Conservation (phyloP, 352 stramenopile genomes). For the Phytophthora hybrid region DNA sequence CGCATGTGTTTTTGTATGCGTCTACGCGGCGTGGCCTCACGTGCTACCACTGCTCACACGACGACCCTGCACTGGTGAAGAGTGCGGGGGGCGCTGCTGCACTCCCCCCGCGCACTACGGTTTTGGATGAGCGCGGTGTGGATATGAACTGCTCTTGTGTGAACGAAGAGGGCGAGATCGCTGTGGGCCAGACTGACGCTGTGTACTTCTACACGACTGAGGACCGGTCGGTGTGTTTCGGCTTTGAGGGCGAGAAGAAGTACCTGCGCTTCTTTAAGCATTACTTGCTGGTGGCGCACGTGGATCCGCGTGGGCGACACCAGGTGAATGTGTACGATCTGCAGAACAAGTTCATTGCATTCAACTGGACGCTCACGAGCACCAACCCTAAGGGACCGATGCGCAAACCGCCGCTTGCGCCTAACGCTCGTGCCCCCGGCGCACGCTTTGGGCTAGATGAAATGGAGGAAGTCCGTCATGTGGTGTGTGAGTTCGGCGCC, state of each 20-base stretch:
- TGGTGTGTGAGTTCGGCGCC: slow-evolving; percentile 87
- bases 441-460: slow-evolving; percentile 84
- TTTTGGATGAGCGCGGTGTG: slow-evolving; percentile 85
- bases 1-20: slow-evolving; percentile 83
- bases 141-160: slow-evolving; percentile 85
- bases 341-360: slow-evolving; percentile 94
- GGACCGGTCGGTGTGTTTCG: slow-evolving; percentile 89
- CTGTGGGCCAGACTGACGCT: slow-evolving; percentile 83
- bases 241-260: slow-evolving; percentile 90
- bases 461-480: slow-evolving; percentile 89
- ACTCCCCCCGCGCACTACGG: slow-evolving; percentile 74
- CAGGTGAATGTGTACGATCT: slow-evolving; percentile 93
- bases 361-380: slow-evolving; percentile 91
- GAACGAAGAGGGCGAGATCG: slow-evolving; percentile 87
- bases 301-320: slow-evolving; percentile 82
- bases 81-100: slow-evolving; percentile 62
- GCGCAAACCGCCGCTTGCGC: slow-evolving; percentile 43
- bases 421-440: slow-evolving; percentile 50
- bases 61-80: slow-evolving; percentile 82
- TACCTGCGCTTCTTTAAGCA: slow-evolving; percentile 91
- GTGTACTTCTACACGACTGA: slow-evolving; percentile 93
- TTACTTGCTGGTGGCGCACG: slow-evolving; percentile 85
- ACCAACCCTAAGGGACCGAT: slow-evolving; percentile 47
- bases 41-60: slow-evolving; percentile 87
- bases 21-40: slow-evolving; percentile 81